Conservation (phyloP, 441 rosid species). For the Capsella rubella region DNA sequence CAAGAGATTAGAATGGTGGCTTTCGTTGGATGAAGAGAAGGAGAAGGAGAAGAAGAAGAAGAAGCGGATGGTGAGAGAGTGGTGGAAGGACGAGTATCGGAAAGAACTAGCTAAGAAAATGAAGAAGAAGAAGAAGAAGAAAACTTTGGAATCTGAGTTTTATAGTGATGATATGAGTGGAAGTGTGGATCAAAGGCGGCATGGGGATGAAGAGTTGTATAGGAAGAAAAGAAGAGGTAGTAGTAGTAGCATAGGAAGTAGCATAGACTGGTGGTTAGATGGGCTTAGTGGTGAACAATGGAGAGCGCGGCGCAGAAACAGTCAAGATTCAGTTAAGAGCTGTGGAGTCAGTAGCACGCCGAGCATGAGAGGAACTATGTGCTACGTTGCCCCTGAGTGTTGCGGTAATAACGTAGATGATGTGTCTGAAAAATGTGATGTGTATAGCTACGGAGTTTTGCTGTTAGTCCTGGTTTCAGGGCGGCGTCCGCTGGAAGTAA, state of each 20-base stretch:
- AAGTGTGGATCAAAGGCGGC: conserved; percentile 43
- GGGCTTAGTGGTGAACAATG: conserved; percentile 79
- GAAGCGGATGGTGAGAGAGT: conserved; percentile 74
- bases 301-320: conserved; percentile 52
- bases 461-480: conserved; percentile 84
- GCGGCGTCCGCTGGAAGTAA: conserved; percentile 82
- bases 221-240: conserved; percentile 56
- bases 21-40: conserved; percentile 73
- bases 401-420: conserved; percentile 61
- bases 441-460: conserved; percentile 86
- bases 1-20: conserved; percentile 89
- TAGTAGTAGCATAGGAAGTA: conserved; percentile 59
- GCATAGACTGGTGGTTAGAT: conserved; percentile 84
- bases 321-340: conserved; percentile 76
- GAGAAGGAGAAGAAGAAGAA: conserved; percentile 55
- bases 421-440: conserved; percentile 86
- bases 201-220: conserved; percentile 54
- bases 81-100: conserved; percentile 97
- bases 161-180: conserved; percentile 39
- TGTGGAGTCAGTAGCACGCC: conserved; percentile 87
- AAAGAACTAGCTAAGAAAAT: conserved; percentile 78
- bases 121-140: conserved; percentile 64
- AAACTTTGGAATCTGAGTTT: conserved; percentile 46
- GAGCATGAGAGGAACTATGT: conserved; percentile 96
- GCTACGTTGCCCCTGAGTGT: conserved; percentile 90